These are phyloP conservation scores for Neofusicoccum cordaticola DNA, from an alignment of 2,329 filamentous ascomycete species.

Conservation along the genomic window DNA sequence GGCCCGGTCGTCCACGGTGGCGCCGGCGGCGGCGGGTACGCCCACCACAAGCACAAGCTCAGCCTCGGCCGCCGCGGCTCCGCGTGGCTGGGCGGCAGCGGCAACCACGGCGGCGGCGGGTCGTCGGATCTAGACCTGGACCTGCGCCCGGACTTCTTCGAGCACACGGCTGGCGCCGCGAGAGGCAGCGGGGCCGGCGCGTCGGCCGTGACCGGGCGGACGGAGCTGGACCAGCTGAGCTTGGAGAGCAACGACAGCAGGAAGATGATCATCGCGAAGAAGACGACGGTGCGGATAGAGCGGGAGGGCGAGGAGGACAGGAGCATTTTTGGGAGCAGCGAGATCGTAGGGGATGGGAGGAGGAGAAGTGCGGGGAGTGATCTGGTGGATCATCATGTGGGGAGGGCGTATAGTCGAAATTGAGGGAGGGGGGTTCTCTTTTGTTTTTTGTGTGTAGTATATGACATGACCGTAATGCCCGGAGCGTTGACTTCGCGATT, in stretches of 20 bases:
- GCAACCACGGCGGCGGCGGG: no score
- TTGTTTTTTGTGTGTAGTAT: background rate
- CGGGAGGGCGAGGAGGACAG: background rate
- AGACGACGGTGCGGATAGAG: slow-evolving; percentile 31
- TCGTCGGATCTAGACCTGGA: slow-evolving; percentile 4
- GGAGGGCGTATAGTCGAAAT: background rate
- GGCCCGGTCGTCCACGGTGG: background rate
- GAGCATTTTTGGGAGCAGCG: no score
- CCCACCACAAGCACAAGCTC: slow-evolving; percentile 8
- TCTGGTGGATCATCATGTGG: background rate
- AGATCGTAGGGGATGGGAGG: background rate
- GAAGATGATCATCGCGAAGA: slow-evolving; percentile 29
- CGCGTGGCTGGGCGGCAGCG: no score
- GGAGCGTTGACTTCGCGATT: background rate
- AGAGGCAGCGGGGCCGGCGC: slow-evolving; percentile 15
- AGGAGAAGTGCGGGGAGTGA: background rate
- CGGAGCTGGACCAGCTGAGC: slow-evolving; percentile 22
- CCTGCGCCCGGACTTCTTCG: slow-evolving; percentile 26
- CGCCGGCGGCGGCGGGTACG: background rate
- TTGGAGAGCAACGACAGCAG: slow-evolving; percentile 21
- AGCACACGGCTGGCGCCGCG: slow-evolving; percentile 22
- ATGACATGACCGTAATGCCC: background rate
- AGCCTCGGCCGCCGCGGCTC: background rate
- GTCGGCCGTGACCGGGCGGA: background rate
- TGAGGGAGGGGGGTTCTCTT: background rate